These are phyloP conservation scores for Tricholoma matsutake DNA, from an alignment of 768 basidiomycete species.

Conservation along the genomic window DNA sequence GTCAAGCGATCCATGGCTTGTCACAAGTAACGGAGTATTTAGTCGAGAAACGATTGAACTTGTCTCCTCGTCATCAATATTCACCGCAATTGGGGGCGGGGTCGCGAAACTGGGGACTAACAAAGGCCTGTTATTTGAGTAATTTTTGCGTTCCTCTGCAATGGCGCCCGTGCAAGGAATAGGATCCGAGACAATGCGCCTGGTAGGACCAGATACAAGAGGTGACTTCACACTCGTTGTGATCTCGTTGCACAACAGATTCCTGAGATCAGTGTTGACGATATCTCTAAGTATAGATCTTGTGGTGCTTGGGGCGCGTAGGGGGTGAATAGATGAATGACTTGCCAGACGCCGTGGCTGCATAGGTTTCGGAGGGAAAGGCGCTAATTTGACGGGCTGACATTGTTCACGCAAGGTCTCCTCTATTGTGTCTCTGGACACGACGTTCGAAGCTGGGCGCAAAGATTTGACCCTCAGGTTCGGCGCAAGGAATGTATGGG, in stretches of 20 bases:
- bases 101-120: background rate
- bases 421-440: background rate
- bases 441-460: constrained; percentile 2
- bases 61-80: background rate
- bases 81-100: background rate
- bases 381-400: background rate
- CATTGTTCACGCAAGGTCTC: background rate
- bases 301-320: constrained; percentile 1
- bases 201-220: constrained; percentile 6
- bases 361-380: background rate
- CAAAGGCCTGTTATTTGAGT: background rate
- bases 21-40: background rate
- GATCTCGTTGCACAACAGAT: constrained; percentile 16
- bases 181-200: constrained; percentile 33
- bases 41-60: background rate
- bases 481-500: constrained; percentile 12
- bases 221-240: constrained; percentile 4
- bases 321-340: constrained; percentile 10
- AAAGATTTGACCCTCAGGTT: constrained; percentile 4
- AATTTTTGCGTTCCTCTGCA: background rate
- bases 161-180: constrained; percentile 9
- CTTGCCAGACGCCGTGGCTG: background rate
- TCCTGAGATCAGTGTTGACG: constrained; percentile 20
- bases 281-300: constrained; percentile 15
- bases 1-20: background rate